phyloP scores from a whole-genome alignment of 371 early-diverging fungal genomes.

The Circinella minor region DNA sequence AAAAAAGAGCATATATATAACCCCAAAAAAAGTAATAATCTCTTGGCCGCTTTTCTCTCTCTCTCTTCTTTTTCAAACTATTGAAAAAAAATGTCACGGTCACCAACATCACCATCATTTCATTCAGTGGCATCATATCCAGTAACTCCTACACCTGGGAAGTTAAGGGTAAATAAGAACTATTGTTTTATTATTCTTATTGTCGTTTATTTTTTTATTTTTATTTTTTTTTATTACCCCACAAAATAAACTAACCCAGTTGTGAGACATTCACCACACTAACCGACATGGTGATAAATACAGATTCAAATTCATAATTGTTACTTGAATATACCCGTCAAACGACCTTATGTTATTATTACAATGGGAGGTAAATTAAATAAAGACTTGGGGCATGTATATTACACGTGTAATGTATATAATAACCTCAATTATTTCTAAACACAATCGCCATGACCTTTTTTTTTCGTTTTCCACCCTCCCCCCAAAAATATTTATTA shows the following conservation, averaged over 20 bases:
- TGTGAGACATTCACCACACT: too few relatives aligned
- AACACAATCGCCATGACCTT: too few relatives aligned
- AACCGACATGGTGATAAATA: not conserved
- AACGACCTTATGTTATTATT: conserved; percentile 45
- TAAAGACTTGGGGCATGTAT: not conserved
- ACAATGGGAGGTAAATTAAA: conserved; percentile 47
- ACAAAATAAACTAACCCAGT: too few relatives aligned
- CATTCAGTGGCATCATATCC: conserved; percentile 2
- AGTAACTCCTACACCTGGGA: conserved; percentile 9
- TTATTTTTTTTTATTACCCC: too few relatives aligned
- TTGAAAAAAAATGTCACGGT: not conserved
- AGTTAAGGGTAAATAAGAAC: conserved; percentile 14
- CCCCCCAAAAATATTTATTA: conserved; percentile 20
- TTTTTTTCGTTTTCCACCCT: too few relatives aligned
- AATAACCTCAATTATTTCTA: too few relatives aligned
- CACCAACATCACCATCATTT: not conserved
- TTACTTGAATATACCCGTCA: conserved; percentile 44
- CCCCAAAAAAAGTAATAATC: too few relatives aligned
- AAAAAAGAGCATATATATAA: too few relatives aligned
- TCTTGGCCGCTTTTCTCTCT: not conserved
- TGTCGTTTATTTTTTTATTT: not conserved
- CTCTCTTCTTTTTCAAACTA: not conserved
- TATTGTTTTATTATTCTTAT: not conserved
- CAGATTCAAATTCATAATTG: conserved; percentile 43
- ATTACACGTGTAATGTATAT: too few relatives aligned